Base-by-base conservation (phyloP, 257 asterid species). In the Solanum appendiculatum region DNA sequence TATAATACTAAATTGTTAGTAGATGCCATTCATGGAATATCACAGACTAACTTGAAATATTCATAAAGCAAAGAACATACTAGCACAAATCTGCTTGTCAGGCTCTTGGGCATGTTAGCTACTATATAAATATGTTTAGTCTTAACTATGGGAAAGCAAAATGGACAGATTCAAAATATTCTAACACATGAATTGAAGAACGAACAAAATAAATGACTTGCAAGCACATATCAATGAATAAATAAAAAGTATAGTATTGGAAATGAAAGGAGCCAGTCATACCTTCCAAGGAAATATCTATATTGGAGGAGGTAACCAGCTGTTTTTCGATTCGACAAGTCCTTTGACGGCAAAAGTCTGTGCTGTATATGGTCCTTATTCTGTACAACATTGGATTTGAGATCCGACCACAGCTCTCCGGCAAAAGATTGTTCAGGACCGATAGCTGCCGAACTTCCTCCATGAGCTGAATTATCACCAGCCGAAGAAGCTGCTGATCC, bases 201-300 rank as follows among this genome's bases (percentile, higher is more conserved):
- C 85, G 42, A 80, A 29, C 68, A 80, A 80, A 80, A 29, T 29
- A 80, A 46, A 48, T 9, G 42, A 42, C 68, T 48, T 80, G 66
- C 29, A 48, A 48, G 64, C 25, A 46, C 31, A 46, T 80, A 20
- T 31, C 9, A 18, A 81, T 31, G n/a, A 48, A 48, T 33, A 81
- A 29, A 48, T 27, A 81, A 48, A 31, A 31, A 81, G 42, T 10
- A 10, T 46, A 29, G 15, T 29, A 80, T 29, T 46, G 64, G 85
- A 29, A 46, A 48, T 48, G 64, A 81, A 48, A 63, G 68, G 68
- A 81, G 85, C 21, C 33, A 81, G 85, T 14, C 82, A 34, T 87
- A 96, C 99, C 99, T 96, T 89, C 95, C 98, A 44, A 96, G 92
- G 87, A 93, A 96, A 91, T 94, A 91, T 81, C 77, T 92, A 64